phyloP scores from a whole-genome alignment of 495 filamentous ascomycete species.

The Sporormia fimetaria region DNA sequence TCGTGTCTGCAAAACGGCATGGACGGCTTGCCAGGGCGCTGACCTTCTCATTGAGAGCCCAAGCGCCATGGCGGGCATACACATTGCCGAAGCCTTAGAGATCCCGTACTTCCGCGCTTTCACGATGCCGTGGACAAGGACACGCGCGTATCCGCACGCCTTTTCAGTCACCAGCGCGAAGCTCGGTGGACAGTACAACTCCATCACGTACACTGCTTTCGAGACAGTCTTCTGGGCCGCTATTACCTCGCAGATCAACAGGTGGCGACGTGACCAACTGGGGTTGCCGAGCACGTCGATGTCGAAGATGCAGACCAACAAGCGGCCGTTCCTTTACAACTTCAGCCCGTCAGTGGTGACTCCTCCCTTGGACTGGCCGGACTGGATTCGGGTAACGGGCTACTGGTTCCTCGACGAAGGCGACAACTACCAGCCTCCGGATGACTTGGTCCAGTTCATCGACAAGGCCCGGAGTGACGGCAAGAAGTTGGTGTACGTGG shows the following conservation, averaged over 20 bases:
- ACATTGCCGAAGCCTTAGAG: conserved; percentile 89
- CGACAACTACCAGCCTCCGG: conserved; percentile 59
- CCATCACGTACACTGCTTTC: conserved; percentile 92
- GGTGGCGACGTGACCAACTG: conserved; percentile 75
- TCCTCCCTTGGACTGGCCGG: conserved; percentile 88
- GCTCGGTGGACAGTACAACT: conserved; percentile 91
- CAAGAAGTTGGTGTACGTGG: conserved; percentile 93
- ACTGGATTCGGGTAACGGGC: conserved; percentile 94
- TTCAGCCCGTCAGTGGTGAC: conserved; percentile 87
- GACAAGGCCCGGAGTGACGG: conserved; percentile 60
- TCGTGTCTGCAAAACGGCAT: conserved; percentile 71
- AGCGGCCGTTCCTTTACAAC: conserved; percentile 95
- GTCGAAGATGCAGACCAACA: conserved; percentile 89
- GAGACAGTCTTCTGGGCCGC: conserved; percentile 96
- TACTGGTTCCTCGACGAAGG: conserved; percentile 95
- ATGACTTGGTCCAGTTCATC: conserved; percentile 72
- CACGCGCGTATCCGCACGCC: conserved; percentile 89
- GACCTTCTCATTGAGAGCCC: conserved; percentile 91
- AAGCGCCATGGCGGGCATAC: conserved; percentile 95
- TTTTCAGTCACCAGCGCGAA: conserved; percentile 91
- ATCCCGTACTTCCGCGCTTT: conserved; percentile 98
- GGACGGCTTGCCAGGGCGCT: conserved; percentile 71
- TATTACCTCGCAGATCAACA: conserved; percentile 82
- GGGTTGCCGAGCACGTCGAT: conserved; percentile 68
- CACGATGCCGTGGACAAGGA: conserved; percentile 97